phyloP scores from a whole-genome alignment of 176 grass and related monocot species.

The sorghum (Sorghum bicolor) region Sorghum_bicolor_NCBIv3 NC_012877.2:60518001-60518500 shows the following conservation, averaged over 20 bases:
- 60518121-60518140: not conserved
- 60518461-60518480: not conserved
- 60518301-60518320: not conserved
- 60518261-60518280: not conserved
- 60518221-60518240: not conserved
- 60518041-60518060: not conserved
- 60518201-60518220: not conserved
- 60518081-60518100: not conserved
- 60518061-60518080: not conserved
- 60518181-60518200: not conserved
- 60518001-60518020: not conserved
- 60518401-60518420: not conserved
- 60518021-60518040: not conserved
- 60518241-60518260: not conserved
- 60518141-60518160: not conserved
- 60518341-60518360: not conserved
- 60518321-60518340: not conserved
- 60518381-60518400: not conserved
- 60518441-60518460: not conserved
- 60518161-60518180: not conserved
- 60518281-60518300: not conserved
- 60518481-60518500: not conserved
- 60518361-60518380: not conserved
- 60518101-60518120: not conserved
- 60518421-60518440: not conserved